A percentile compares a stretch with the other conserved stretches of the same genome.
Conservation (phyloP, 768 basidiomycete genomes). For the Hygrophorus russula region DNA sequence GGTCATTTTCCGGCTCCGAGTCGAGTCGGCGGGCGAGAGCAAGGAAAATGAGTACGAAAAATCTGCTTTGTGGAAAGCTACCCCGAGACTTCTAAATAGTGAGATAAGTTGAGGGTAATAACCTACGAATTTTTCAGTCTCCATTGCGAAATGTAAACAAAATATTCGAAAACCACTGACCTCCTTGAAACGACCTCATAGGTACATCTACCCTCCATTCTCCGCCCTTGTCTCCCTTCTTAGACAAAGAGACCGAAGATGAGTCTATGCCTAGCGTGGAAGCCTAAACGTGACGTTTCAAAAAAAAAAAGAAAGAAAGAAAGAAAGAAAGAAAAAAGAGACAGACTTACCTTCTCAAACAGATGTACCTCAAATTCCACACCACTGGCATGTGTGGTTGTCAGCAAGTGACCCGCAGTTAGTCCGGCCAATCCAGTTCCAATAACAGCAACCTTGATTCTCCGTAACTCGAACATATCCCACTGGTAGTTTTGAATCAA, state of each 20-base stretch:
- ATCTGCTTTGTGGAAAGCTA: slow-evolving; percentile 41
- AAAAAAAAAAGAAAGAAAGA: slow-evolving; percentile 1
- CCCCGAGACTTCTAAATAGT: slow-evolving; percentile 51
- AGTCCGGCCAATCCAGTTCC: slow-evolving; percentile 69
- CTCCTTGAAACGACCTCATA: slow-evolving; percentile 76
- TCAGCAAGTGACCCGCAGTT: slow-evolving; percentile 52
- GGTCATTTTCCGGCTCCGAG: slow-evolving; percentile 19
- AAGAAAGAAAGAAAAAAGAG: neutral
- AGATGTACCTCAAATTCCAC: slow-evolving; percentile 57
- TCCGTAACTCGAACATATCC: slow-evolving; percentile 19
- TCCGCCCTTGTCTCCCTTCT: slow-evolving; percentile 19
- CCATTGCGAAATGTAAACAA: neutral
- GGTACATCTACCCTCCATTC: slow-evolving; percentile 63
- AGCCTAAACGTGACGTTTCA: slow-evolving; percentile 25
- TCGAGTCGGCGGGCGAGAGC: slow-evolving; percentile 20
- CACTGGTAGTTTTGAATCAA: too few relatives aligned
- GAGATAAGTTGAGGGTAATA: slow-evolving; percentile 65
- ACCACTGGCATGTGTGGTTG: slow-evolving; percentile 17
- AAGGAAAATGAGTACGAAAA: slow-evolving; percentile 68
- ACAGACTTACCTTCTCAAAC: slow-evolving; percentile 56
- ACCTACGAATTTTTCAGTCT: slow-evolving; percentile 26
- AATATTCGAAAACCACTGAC: slow-evolving; percentile 22
- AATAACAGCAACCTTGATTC: slow-evolving; percentile 54
- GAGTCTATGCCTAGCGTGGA: slow-evolving; percentile 58
- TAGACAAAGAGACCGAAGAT: slow-evolving; percentile 37